Evolutionary conservation across 176 grass and related monocot genomes (phyloP).

Genomic region (Raddia distichophylla): DNA sequence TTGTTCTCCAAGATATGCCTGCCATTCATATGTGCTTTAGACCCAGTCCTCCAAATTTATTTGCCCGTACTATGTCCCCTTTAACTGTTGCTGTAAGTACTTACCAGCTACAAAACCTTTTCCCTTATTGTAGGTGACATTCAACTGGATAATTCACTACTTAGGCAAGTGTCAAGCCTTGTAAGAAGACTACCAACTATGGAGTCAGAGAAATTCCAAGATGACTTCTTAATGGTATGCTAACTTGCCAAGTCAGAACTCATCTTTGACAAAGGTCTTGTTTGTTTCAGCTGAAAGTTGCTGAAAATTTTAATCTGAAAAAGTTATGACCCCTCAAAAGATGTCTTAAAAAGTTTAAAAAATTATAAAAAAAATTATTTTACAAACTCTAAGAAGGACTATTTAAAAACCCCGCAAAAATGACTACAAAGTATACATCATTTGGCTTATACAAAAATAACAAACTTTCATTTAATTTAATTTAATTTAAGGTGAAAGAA

Average conservation of each 20-base stretch:
- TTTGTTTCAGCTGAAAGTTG: neutral
- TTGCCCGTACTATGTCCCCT: neutral
- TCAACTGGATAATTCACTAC: conserved; percentile 81
- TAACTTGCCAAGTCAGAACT: conserved; percentile 37
- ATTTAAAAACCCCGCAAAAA: no score
- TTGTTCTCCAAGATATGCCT: conserved; percentile 16
- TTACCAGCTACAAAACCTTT: conserved; percentile 2
- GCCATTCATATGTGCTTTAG: conserved; percentile 33
- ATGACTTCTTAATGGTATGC: conserved; percentile 89
- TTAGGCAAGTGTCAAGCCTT: conserved; percentile 97
- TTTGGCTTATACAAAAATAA: no score
- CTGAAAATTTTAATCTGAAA: no score
- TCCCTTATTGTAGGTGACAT: conserved; percentile 66
- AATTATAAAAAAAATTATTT: no score
- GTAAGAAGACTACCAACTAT: conserved; percentile 93
- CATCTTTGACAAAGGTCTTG: neutral
- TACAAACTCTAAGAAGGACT: no score
- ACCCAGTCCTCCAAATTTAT: neutral
- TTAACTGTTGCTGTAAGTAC: neutral
- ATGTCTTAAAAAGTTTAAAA: no score
- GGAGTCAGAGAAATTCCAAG: conserved; percentile 96
- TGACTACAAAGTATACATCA: no score
- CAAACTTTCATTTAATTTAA: no score
- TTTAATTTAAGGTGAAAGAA: no score
- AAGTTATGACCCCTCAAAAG: no score